Evolutionary conservation across 164 flowering plant genomes (phyloP).

Genomic region (Cinnamomum micranthum): DNA sequence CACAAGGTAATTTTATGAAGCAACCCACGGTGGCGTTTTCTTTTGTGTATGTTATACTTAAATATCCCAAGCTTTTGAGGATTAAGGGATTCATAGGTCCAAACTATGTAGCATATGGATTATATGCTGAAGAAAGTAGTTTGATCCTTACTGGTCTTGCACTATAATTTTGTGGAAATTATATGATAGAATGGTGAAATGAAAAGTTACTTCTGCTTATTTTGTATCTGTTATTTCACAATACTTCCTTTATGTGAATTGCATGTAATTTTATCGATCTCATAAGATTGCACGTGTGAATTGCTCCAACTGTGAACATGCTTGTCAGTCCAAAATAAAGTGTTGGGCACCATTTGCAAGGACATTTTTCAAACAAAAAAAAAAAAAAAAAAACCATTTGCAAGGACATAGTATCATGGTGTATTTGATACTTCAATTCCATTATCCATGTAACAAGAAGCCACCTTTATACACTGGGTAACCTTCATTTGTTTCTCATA

Average conservation of each 20-base stretch:
- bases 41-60: neutral
- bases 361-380: too few relatives aligned
- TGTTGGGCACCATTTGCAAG: too few relatives aligned
- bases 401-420: too few relatives aligned
- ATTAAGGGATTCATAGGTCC: neutral
- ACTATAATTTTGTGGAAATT: neutral
- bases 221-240: neutral
- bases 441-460: too few relatives aligned
- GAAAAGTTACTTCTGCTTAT: neutral
- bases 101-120: neutral
- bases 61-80: neutral
- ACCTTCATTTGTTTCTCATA: too few relatives aligned
- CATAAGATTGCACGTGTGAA: too few relatives aligned
- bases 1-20: conserved; percentile 54
- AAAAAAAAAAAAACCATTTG: too few relatives aligned
- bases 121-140: neutral
- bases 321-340: too few relatives aligned
- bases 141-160: neutral
- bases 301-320: too few relatives aligned
- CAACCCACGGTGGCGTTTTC: neutral
- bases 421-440: too few relatives aligned
- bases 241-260: neutral
- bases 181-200: neutral
- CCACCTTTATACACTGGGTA: too few relatives aligned
- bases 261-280: neutral